Evolutionary conservation across 1,284 basidiomycete genomes (phyloP).

Genomic region (Somion occarium): DNA sequence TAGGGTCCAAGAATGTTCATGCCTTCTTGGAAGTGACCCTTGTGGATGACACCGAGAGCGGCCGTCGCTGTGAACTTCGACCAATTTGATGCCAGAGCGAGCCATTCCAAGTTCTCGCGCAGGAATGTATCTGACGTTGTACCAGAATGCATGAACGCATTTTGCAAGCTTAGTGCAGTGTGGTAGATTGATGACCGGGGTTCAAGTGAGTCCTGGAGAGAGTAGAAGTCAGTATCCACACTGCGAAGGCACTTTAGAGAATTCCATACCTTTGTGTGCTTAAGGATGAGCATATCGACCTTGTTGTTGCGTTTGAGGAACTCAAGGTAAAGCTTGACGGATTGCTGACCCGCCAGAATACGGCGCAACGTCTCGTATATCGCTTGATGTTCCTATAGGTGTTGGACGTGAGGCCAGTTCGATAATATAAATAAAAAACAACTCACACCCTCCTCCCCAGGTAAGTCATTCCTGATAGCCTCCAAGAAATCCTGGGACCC

Average conservation of each 20-base stretch:
- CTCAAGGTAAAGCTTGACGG: conserved; percentile 88
- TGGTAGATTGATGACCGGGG: conserved; percentile 94
- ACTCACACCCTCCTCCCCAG: conserved; percentile 59
- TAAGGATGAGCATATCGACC: conserved; percentile 86
- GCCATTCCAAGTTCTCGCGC: conserved; percentile 93
- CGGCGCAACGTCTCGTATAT: conserved; percentile 70
- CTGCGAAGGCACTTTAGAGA: conserved; percentile 6
- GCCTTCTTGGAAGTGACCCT: conserved; percentile 90
- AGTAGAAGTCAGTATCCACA: conserved; percentile 1
- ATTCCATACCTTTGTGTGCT: conserved; percentile 75
- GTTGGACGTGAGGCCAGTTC: conserved; percentile 9
- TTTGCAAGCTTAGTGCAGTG: conserved; percentile 90
- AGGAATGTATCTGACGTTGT: conserved; percentile 92
- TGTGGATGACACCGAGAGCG: conserved; percentile 93
- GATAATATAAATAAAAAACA: conserved; percentile 1
- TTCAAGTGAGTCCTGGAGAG: conserved; percentile 80
- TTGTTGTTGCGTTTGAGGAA: conserved; percentile 94
- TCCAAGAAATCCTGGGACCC: conserved; percentile 91
- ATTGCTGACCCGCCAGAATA: conserved; percentile 86
- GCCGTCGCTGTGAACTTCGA: conserved; percentile 96
- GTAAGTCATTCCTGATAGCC: conserved; percentile 58
- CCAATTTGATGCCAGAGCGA: conserved; percentile 92
- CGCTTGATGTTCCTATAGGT: conserved; percentile 49
- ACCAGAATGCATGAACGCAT: conserved; percentile 94
- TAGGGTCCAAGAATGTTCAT: conserved; percentile 93